A percentile compares a stretch with the other conserved stretches of the same genome.
These are phyloP conservation scores for Candida freyschussii DNA, from an alignment of 1,139 yeast species.

Conservation along the genomic window DNA sequence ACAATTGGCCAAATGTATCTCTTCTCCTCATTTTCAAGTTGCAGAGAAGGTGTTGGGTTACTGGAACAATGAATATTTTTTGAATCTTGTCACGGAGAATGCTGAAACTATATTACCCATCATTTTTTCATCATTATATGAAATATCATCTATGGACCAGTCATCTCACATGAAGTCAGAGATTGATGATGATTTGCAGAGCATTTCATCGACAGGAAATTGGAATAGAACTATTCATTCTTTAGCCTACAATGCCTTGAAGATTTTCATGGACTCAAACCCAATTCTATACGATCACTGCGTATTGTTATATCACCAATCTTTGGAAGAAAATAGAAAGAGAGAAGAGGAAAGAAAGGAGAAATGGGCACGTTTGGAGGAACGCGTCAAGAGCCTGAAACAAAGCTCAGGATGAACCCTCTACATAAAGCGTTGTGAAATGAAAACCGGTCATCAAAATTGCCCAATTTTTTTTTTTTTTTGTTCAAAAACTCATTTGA, in stretches of 20 bases:
- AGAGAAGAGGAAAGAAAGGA: slow-evolving; percentile 56
- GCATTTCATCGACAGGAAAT: slow-evolving; percentile 33
- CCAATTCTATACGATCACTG: slow-evolving; percentile 91
- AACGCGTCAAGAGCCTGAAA: slow-evolving; percentile 41
- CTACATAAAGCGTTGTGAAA: too few relatives aligned
- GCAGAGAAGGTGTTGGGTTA: slow-evolving; percentile 91
- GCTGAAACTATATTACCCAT: slow-evolving; percentile 92
- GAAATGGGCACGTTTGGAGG: slow-evolving; percentile 73
- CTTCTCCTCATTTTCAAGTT: slow-evolving; percentile 96
- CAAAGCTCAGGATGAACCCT: too few relatives aligned
- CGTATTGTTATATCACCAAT: slow-evolving; percentile 76
- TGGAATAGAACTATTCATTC: slow-evolving; percentile 95
- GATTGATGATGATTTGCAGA: slow-evolving; percentile 36
- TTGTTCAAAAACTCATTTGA: too few relatives aligned
- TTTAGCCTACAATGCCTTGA: slow-evolving; percentile 85
- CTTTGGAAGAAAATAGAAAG: slow-evolving; percentile 59
- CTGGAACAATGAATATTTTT: slow-evolving; percentile 93
- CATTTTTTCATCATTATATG: slow-evolving; percentile 84
- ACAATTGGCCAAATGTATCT: slow-evolving; percentile 88
- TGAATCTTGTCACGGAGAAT: slow-evolving; percentile 82
- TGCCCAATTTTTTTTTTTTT: background rate
- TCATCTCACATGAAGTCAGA: slow-evolving; percentile 18
- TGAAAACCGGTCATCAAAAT: background rate
- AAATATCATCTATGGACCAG: slow-evolving; percentile 44
- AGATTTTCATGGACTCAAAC: slow-evolving; percentile 90